Percentiles rank a stretch among this genome's conserved stretches.
phyloP scores from a whole-genome alignment of 2,329 filamentous ascomycete species.

The Eutypa lata region DNA sequence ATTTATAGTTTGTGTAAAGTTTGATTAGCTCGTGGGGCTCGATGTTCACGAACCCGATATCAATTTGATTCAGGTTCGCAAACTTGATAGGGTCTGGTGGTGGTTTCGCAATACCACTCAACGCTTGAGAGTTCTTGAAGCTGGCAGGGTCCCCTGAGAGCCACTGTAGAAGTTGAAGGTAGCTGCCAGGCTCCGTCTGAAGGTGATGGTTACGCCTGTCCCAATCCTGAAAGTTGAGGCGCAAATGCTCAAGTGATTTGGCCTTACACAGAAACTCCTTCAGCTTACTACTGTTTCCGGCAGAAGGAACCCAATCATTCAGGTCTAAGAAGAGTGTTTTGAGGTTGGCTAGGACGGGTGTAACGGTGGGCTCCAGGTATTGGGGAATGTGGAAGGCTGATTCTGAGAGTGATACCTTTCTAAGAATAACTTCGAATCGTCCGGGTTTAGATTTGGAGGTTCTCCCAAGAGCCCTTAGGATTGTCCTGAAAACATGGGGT shows the following conservation, averaged over 20 bases:
- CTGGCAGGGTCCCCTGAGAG: slow-evolving; percentile 21
- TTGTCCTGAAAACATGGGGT: slow-evolving; percentile 35
- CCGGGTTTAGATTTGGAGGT: slow-evolving; percentile 32
- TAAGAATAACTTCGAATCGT: slow-evolving; percentile 47
- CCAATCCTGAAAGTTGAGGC: slow-evolving; percentile 44
- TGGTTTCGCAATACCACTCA: too few relatives aligned
- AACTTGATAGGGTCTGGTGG: slow-evolving; percentile 24
- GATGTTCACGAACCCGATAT: slow-evolving; percentile 39
- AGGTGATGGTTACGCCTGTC: too few relatives aligned
- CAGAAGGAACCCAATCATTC: slow-evolving; percentile 5
- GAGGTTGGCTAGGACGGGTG: slow-evolving; percentile 42
- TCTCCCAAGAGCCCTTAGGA: slow-evolving; percentile 41
- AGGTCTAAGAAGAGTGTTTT: slow-evolving; percentile 42
- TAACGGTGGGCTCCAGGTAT: slow-evolving; percentile 33
- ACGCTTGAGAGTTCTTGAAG: background rate
- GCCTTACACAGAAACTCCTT: slow-evolving; percentile 37
- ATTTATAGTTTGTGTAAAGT: slow-evolving; percentile 39
- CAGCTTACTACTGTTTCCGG: slow-evolving; percentile 11
- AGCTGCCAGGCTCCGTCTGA: too few relatives aligned
- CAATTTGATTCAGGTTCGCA: slow-evolving; percentile 35
- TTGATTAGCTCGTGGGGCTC: slow-evolving; percentile 26
- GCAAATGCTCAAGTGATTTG: slow-evolving; percentile 46
- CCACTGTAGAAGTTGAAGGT: slow-evolving; percentile 36
- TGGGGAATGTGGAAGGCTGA: slow-evolving; percentile 44
- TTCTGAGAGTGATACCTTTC: slow-evolving; percentile 32